Evolutionary conservation across 306 rosid species (phyloP), one percentile per base, ranked within the genome.

Genomic region (Astragalus glycyphyllos): DNA sequence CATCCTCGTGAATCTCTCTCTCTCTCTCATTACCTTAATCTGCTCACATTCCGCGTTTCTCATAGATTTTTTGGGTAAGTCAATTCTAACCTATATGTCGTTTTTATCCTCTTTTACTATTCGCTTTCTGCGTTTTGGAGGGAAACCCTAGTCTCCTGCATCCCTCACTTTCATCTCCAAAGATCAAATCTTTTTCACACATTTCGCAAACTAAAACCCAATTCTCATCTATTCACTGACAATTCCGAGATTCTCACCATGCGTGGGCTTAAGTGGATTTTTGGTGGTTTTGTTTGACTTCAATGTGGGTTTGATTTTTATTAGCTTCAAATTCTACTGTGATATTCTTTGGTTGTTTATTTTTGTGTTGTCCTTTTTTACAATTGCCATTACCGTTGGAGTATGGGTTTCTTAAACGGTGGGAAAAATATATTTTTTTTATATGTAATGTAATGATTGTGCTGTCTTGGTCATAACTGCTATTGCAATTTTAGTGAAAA

Each of bases 121-220:
- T 13, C 17, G 5, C 58, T 41, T 53, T 26, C 68, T 56, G 76
- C 73, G 61, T 79, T 75, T 82, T 38, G 76, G 4, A 35, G 32
- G 41, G 37, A 68, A 81, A 83, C 86, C 86, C 86, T 83, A 79
- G 79, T 59, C 53, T 68, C 56, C 62, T 48, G 7, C 68, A 4
- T 53, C 68, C 31, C 32, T 9, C 78, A 8, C 49, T 51, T 69
- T 47, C 37, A 60, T 71, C 68, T 51, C 32, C 32, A 4, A 35
- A 74, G 14, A 37, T 45, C 49, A 7, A 45, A 23, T 10, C 9
- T 51, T 71, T 74, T 20, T 14, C 0, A 37, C 46, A 47, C 79
- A 75, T 74, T 75, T 54, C 38, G 13, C 65, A 0, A 35, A 50
- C 41, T 32, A 6, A 23, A 50, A 46, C 62, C 20, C 64, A 68